A percentile compares a stretch with the other conserved stretches of the same genome.
Evolutionary conservation across 1,139 yeast species (phyloP).

Genomic region (Kodamaea suecica): DNA sequence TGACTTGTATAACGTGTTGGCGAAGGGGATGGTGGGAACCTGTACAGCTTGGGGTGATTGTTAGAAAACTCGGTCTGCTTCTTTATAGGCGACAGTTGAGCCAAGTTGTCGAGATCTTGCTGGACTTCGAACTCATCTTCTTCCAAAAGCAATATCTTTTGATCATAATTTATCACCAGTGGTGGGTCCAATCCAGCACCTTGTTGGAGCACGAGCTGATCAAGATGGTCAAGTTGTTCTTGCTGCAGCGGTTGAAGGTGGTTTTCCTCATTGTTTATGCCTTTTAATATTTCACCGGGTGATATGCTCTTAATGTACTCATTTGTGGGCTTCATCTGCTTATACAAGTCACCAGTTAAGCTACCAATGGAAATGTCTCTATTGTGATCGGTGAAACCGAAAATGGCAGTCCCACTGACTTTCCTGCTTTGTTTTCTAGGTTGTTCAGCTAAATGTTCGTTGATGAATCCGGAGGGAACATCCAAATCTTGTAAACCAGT

Average conservation of each 20-base stretch:
- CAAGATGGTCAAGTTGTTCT: background rate
- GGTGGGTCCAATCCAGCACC: constrained; percentile 1
- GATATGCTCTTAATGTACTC: constrained; percentile 29
- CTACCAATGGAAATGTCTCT: constrained; percentile 44
- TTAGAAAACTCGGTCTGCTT: constrained; percentile 19
- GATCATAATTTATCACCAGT: constrained; percentile 1
- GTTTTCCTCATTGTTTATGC: constrained; percentile 9
- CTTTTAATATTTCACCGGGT: constrained; percentile 35
- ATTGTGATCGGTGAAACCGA: constrained; percentile 57
- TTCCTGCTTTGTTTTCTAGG: constrained; percentile 32
- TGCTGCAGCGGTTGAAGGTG: constrained; percentile 1
- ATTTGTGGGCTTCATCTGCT: constrained; percentile 1
- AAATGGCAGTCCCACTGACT: constrained; percentile 61
- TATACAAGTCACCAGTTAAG: constrained; percentile 1
- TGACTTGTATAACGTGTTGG: constrained; percentile 14
- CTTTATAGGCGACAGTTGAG: constrained; percentile 13
- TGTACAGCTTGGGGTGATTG: constrained; percentile 41
- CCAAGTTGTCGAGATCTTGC: constrained; percentile 7
- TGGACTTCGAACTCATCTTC: constrained; percentile 28
- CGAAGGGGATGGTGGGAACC: constrained; percentile 46
- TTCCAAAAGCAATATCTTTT: constrained; percentile 22
- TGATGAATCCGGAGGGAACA: constrained; percentile 35
- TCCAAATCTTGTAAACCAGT: constrained; percentile 50
- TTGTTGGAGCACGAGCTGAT: background rate
- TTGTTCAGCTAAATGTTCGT: constrained; percentile 5